These are phyloP conservation scores for Cnidoscolus chayamansa DNA, from an alignment of 441 rosid species.

Conservation along the genomic window DNA sequence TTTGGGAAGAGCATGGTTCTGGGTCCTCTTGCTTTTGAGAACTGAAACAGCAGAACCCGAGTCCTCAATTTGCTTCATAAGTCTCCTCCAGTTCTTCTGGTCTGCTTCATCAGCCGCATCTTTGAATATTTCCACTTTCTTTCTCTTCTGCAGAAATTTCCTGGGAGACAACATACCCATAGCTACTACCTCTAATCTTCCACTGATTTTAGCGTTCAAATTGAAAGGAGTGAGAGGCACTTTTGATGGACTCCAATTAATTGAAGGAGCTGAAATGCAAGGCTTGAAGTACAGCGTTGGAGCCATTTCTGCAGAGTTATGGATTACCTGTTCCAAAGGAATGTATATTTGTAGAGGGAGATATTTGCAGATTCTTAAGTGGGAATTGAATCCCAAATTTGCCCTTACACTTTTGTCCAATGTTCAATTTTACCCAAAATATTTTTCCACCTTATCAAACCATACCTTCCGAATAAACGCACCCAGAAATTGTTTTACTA, in stretches of 20 bases:
- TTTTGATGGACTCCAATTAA: slow-evolving; percentile 30
- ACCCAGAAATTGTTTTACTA: no score
- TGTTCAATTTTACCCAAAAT: no score
- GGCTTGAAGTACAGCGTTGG: slow-evolving; percentile 41
- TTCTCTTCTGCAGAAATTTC: slow-evolving; percentile 69
- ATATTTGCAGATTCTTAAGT: no score
- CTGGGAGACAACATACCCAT: slow-evolving; percentile 82
- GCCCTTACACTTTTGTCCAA: no score
- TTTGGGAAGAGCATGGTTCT: slow-evolving; percentile 53
- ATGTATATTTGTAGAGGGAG: background rate
- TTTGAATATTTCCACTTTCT: slow-evolving; percentile 63
- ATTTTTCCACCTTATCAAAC: no score
- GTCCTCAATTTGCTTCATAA: slow-evolving; percentile 79
- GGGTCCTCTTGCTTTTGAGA: slow-evolving; percentile 46
- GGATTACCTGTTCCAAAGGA: background rate
- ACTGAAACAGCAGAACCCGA: slow-evolving; percentile 60
- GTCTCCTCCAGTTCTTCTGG: slow-evolving; percentile 78
- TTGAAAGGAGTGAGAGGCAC: slow-evolving; percentile 16
- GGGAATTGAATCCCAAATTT: no score
- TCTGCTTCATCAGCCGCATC: slow-evolving; percentile 68
- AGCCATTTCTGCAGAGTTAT: slow-evolving; percentile 27
- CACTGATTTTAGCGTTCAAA: slow-evolving; percentile 21
- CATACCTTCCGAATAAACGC: no score
- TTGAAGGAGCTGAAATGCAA: slow-evolving; percentile 34
- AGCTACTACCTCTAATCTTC: slow-evolving; percentile 49